phyloP scores from a whole-genome alignment of 768 basidiomycete species.

The Xerocomus spinulosus region DNA sequence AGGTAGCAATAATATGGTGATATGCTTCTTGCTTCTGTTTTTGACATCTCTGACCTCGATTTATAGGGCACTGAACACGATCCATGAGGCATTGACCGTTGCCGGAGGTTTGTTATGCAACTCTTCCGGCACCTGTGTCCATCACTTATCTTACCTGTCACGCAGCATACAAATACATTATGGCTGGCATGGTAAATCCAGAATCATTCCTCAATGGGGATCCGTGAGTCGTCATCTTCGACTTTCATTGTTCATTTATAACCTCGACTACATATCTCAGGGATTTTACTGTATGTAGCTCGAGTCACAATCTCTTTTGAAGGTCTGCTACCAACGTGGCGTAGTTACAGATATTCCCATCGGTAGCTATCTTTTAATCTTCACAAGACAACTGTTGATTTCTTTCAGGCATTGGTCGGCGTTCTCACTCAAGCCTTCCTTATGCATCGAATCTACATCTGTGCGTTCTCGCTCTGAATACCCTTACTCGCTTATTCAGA shows the following conservation, averaged over 20 bases:
- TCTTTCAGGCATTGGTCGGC: background rate
- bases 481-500: background rate
- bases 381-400: background rate
- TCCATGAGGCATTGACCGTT: background rate
- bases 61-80: background rate
- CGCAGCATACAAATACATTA: background rate
- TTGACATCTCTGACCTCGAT: background rate
- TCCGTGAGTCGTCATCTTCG: too few relatives aligned
- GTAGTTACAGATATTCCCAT: background rate
- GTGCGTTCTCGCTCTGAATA: background rate
- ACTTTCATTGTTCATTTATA: too few relatives aligned
- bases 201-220: too few relatives aligned
- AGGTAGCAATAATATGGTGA: background rate
- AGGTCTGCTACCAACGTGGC: too few relatives aligned
- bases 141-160: background rate
- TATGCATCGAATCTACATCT: background rate
- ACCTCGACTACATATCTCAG: too few relatives aligned
- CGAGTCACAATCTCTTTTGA: too few relatives aligned
- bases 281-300: too few relatives aligned
- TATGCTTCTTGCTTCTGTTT: background rate
- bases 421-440: background rate
- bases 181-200: background rate
- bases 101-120: background rate
- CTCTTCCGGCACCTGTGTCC: background rate
- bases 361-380: background rate